Conservation (phyloP, 441 rosid genomes). For the Adansonia madagascariensis region DNA sequence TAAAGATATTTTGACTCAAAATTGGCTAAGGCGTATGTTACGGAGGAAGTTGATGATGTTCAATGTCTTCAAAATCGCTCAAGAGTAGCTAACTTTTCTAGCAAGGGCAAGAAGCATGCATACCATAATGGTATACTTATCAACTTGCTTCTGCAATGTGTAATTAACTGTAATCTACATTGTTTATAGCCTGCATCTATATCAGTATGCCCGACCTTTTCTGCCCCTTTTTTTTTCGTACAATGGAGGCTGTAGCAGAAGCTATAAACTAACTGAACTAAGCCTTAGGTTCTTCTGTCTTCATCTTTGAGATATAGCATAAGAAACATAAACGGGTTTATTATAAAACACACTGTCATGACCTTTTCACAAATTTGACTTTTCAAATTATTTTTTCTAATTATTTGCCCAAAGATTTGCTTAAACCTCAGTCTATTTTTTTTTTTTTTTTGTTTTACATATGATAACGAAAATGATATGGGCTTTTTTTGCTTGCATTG, state of each 20-base stretch:
- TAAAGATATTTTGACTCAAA: neutral
- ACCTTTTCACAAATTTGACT: neutral
- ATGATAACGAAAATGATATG: neutral
- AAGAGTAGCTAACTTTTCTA: neutral
- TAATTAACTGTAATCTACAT: neutral
- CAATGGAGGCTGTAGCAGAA: too few species aligned
- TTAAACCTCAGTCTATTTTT: neutral
- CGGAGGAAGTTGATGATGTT: neutral
- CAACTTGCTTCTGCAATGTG: neutral
- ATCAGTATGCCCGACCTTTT: neutral
- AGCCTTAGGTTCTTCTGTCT: neutral
- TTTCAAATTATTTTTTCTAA: neutral
- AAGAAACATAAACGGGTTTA: neutral
- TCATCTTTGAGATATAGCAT: neutral
- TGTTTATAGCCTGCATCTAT: neutral
- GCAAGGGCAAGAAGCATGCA: neutral
- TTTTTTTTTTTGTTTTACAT: neutral
- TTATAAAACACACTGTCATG: neutral
- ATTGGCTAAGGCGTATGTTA: neutral
- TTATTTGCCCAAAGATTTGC: neutral
- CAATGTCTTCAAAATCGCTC: neutral
- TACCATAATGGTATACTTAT: neutral
- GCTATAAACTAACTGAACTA: too few species aligned
- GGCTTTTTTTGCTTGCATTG: neutral
- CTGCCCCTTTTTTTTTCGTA: too few species aligned